Conservation (phyloP, 2,329 filamentous ascomycete species). For the Fonsecaea monophora region DNA sequence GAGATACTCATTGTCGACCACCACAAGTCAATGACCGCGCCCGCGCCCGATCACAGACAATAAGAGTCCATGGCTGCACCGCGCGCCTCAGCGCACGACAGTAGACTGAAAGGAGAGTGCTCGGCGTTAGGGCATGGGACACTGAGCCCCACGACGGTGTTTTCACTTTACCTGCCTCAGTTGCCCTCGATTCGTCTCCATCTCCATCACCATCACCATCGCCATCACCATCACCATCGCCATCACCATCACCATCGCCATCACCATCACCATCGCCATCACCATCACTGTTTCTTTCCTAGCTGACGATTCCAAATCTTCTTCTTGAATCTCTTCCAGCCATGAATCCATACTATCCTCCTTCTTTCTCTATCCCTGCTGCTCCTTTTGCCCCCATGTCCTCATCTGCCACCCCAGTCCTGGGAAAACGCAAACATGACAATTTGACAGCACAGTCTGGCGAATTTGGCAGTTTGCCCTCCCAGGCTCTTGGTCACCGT, state of each 20-base stretch:
- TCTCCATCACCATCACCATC: too few species aligned
- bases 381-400: not conserved
- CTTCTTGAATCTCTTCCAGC: not conserved
- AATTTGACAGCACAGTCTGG: conserved; percentile 14
- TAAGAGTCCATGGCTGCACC: conserved; percentile 3
- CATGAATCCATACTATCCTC: not conserved
- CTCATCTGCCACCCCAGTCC: not conserved
- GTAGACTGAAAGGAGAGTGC: not conserved
- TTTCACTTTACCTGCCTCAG: not conserved
- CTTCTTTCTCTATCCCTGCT: not conserved
- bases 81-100: not conserved
- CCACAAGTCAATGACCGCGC: not conserved
- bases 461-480: conserved; percentile 22
- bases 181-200: not conserved
- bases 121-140: not conserved
- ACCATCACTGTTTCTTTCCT: not conserved
- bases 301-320: not conserved
- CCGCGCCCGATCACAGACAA: not conserved
- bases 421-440: conserved; percentile 26
- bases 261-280: not conserved
- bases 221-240: not conserved
- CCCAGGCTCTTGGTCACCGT: conserved; percentile 15
- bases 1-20: not conserved
- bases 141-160: not conserved
- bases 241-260: not conserved